Percentiles rank a stretch among this genome's conserved stretches.
Evolutionary conservation across 2,329 filamentous ascomycete species (phyloP).

Genomic region (Apiospora rasikravindrae): DNA sequence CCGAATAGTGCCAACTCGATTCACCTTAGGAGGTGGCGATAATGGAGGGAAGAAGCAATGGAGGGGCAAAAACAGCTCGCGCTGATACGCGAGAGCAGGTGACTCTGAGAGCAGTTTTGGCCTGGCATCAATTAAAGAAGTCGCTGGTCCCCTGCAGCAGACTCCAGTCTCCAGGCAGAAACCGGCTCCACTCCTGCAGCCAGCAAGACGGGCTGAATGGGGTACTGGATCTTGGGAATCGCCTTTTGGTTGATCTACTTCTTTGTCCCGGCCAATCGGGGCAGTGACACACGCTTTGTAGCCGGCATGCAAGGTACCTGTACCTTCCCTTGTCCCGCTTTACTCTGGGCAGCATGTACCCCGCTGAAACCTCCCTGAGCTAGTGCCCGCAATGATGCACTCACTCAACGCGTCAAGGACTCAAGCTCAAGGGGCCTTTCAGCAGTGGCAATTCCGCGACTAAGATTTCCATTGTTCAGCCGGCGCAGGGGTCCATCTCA

Average conservation of each 20-base stretch:
- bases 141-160: constrained; percentile 3
- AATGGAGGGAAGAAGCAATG: constrained; percentile 1
- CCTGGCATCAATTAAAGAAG: constrained; percentile 11
- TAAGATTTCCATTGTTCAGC: constrained; percentile 6
- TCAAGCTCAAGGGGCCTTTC: neutral
- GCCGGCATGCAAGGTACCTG: neutral
- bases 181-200: constrained; percentile 1
- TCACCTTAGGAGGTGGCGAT: constrained; percentile 11
- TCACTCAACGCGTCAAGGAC: constrained; percentile 2
- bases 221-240: neutral
- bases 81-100: constrained; percentile 8
- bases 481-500: neutral
- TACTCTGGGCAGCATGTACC: constrained; percentile 3
- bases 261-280: neutral
- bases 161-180: constrained; percentile 12
- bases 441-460: constrained; percentile 14
- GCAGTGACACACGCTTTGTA: neutral
- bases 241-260: constrained; percentile 13
- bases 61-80: neutral
- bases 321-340: neutral
- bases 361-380: constrained; percentile 9
- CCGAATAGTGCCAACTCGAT: neutral
- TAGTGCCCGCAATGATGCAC: constrained; percentile 1
- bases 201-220: neutral
- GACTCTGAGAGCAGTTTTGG: neutral